These are phyloP conservation scores for Melaleuca quinquenervia DNA, from an alignment of 345 rosid species.

Conservation along the genomic window DNA sequence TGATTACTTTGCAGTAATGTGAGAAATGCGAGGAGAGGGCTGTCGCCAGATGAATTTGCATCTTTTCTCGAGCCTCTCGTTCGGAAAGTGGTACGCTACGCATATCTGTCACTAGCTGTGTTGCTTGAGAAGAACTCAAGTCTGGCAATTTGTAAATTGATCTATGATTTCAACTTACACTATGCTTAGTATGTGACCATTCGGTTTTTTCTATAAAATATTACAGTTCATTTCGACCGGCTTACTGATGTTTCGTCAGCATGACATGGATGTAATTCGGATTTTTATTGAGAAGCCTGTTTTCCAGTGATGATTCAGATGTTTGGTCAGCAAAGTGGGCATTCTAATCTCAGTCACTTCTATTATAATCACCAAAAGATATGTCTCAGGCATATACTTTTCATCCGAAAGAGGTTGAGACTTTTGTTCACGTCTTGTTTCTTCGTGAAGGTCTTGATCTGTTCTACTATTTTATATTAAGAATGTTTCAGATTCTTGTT, in stretches of 20 bases:
- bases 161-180: background rate
- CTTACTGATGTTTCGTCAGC: background rate
- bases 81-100: slow-evolving; percentile 11
- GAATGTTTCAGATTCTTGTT: background rate
- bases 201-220: background rate
- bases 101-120: background rate
- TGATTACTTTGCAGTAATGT: slow-evolving; percentile 8
- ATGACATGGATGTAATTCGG: background rate
- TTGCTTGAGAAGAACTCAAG: background rate
- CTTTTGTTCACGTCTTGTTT: background rate
- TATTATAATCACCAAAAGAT: background rate
- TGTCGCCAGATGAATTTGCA: slow-evolving; percentile 1
- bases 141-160: background rate
- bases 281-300: background rate
- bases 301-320: background rate
- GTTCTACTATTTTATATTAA: background rate
- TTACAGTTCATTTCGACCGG: background rate
- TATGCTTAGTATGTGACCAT: background rate
- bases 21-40: slow-evolving; percentile 3
- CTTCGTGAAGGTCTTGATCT: background rate
- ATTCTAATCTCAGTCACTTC: background rate
- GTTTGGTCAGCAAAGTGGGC: background rate
- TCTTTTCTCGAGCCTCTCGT: slow-evolving; percentile 18
- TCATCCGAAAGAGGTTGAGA: background rate
- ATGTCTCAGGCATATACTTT: background rate